Base-by-base conservation (phyloP, 257 asterid genomes). In the Catharanthus roseus region DNA sequence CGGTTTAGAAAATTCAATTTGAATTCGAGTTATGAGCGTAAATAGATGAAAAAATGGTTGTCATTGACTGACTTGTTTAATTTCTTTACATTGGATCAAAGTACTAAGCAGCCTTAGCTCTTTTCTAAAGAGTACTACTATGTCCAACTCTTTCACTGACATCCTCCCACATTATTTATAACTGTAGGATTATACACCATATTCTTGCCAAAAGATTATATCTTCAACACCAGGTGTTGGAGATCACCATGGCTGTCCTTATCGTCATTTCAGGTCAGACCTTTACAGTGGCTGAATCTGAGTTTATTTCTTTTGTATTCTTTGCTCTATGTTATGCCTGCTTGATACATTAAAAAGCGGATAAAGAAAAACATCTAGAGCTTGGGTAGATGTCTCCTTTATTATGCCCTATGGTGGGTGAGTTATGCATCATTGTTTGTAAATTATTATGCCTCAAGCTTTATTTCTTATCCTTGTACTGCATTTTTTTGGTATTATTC, bases 221-320 rank as follows among this genome's bases (percentile, higher is more conserved):
- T 79, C 81, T 68, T 85, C 93, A 41, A 82, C 92, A 58, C 96
- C 99, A 65, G 92, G 96, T 65, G 93, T 83, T 69, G 99, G 99
- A 76, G 97, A 93, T 83, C 96, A 93, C 77, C 99, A 93, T 72
- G 99, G 97, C 65, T 93, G 99, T 77, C 99, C 97, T 13, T 93
- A 84, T 85, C 93, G 96, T 60, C 96, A 89, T 84, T 89, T 93
- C 89, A 86, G 99, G 99, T 93, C 82, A 82, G 75, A 57, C 72
- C 65, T 81, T 77, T 77, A 72, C 39, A 65, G 31, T 50, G 74
- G 18, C 45, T 42, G 41, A 55, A 38, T 51, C 19, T 47, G 65
- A 72, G 68, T 62, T 77, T 67, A 65, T 36, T 63, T 28, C 56
- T 74, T 39, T 24, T 54, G 55, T 15, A 31, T 70, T 39, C 34